Evolutionary conservation across 2,329 filamentous ascomycete genomes (phyloP).

Genomic region (Cephalotrichum gorgonifer): DNA sequence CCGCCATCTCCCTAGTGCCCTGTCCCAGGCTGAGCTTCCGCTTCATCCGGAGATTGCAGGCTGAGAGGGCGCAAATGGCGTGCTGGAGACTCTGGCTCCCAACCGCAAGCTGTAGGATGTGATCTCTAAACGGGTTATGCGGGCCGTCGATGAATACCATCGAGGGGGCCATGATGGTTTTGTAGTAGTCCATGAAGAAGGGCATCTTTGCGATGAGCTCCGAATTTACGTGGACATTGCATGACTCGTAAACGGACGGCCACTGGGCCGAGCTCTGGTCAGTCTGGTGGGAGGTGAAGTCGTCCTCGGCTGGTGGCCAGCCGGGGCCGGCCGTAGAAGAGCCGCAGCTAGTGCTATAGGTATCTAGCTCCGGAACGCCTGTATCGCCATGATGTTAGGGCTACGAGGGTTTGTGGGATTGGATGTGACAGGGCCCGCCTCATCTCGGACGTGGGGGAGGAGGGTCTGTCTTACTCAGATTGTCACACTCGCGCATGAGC

Average conservation of each 20-base stretch:
- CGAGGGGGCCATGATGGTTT: constrained; percentile 82
- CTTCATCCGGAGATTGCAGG: constrained; percentile 85
- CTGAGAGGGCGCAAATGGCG: constrained; percentile 79
- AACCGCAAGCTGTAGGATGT: constrained; percentile 69
- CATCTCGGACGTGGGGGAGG: neutral
- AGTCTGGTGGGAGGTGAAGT: constrained; percentile 30
- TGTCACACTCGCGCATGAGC: constrained; percentile 44
- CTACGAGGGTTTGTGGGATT: constrained; percentile 7
- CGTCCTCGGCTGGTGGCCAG: constrained; percentile 37
- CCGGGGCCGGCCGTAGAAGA: constrained; percentile 29
- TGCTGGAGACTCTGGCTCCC: constrained; percentile 79
- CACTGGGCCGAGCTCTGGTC: constrained; percentile 37
- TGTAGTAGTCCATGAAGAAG: constrained; percentile 88
- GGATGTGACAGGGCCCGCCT: neutral
- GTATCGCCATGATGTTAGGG: constrained; percentile 15
- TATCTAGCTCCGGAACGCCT: constrained; percentile 42
- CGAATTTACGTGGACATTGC: constrained; percentile 38
- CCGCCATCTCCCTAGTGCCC: constrained; percentile 38
- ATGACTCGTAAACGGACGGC: constrained; percentile 32
- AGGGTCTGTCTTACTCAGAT: constrained; percentile 42
- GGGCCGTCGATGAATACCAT: constrained; percentile 86
- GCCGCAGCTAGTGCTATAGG: constrained; percentile 38
- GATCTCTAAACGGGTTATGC: constrained; percentile 74
- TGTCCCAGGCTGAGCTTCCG: constrained; percentile 53
- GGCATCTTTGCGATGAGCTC: constrained; percentile 68